These are phyloP conservation scores for Volvox carteri DNA, from an alignment of 163 green algal species.

Conservation along the genomic window DNA sequence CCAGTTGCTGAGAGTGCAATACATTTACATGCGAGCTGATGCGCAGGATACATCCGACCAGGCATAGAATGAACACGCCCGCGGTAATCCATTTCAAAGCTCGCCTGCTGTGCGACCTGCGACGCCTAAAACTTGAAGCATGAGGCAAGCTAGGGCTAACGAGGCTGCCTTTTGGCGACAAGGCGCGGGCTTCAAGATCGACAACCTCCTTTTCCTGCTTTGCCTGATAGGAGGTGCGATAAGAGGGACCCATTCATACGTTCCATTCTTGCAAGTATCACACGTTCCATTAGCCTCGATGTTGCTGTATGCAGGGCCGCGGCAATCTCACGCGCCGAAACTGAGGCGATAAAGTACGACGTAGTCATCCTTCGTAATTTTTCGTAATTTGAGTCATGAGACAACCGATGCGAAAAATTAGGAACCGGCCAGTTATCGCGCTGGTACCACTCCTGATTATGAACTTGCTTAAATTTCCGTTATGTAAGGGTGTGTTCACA, in stretches of 20 bases:
- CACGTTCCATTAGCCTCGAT: too few relatives aligned
- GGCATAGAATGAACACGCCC: not conserved
- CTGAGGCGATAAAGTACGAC: too few relatives aligned
- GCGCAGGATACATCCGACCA: slow-evolving; percentile 6
- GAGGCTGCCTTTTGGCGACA: slow-evolving; percentile 11
- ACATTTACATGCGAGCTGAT: not conserved
- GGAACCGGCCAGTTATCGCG: too few relatives aligned
- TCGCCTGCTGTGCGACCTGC: not conserved
- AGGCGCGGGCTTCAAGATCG: not conserved
- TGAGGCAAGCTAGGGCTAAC: not conserved
- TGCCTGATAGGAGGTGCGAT: not conserved
- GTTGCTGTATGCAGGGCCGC: too few relatives aligned
- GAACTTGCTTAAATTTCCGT: too few relatives aligned
- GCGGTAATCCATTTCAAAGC: not conserved
- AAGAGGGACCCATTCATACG: slow-evolving; percentile 15
- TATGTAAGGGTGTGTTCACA: too few relatives aligned
- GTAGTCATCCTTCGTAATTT: too few relatives aligned
- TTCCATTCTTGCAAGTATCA: not conserved
- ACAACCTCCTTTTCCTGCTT: not conserved
- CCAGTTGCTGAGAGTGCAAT: not conserved
- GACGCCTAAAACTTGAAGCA: not conserved
- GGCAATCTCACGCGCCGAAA: too few relatives aligned
- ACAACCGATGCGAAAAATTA: too few relatives aligned
- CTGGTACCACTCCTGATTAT: too few relatives aligned
- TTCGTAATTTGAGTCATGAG: too few relatives aligned